Evolutionary conservation across 805 yeast genomes (phyloP).

Genomic region (Wickerhamiella musiphila): DNA sequence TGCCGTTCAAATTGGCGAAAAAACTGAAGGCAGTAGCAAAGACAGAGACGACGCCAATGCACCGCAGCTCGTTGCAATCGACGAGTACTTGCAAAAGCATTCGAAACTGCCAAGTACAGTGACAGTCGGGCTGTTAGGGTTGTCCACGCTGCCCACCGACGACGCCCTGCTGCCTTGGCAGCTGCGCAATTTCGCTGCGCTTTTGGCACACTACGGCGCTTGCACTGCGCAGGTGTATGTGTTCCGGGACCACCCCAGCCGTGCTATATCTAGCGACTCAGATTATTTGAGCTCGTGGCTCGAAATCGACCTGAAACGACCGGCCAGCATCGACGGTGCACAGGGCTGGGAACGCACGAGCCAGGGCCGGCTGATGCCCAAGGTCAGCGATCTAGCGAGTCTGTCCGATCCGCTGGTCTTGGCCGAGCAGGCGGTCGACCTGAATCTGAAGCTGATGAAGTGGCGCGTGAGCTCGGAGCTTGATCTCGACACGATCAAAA

Average conservation of each 20-base stretch:
- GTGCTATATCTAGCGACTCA: slow-evolving; percentile 2
- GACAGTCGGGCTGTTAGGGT: no score
- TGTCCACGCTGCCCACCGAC: no score
- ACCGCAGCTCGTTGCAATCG: no score
- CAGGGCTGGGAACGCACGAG: slow-evolving; percentile 86
- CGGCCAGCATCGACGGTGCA: slow-evolving; percentile 24
- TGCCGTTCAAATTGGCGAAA: not conserved
- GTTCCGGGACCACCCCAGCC: slow-evolving; percentile 20
- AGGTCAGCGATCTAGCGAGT: slow-evolving; percentile 64
- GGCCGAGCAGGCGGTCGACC: slow-evolving; percentile 83
- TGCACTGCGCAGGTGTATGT: slow-evolving; percentile 25
- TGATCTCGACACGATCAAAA: slow-evolving; percentile 45
- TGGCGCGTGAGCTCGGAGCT: slow-evolving; percentile 86
- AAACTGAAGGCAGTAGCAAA: not conserved
- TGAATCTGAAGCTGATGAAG: slow-evolving; percentile 82
- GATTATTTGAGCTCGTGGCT: slow-evolving; percentile 20
- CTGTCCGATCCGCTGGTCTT: slow-evolving; percentile 65
- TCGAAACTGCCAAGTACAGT: no score
- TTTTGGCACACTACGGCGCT: slow-evolving; percentile 25
- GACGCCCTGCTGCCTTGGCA: slow-evolving; percentile 26
- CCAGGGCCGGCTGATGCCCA: slow-evolving; percentile 57
- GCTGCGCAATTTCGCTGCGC: slow-evolving; percentile 40
- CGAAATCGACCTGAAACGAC: slow-evolving; percentile 8
- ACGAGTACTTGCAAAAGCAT: no score
- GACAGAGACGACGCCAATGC: not conserved